phyloP scores from a whole-genome alignment of 441 rosid genomes.

The Bruguiera hainesii region DNA sequence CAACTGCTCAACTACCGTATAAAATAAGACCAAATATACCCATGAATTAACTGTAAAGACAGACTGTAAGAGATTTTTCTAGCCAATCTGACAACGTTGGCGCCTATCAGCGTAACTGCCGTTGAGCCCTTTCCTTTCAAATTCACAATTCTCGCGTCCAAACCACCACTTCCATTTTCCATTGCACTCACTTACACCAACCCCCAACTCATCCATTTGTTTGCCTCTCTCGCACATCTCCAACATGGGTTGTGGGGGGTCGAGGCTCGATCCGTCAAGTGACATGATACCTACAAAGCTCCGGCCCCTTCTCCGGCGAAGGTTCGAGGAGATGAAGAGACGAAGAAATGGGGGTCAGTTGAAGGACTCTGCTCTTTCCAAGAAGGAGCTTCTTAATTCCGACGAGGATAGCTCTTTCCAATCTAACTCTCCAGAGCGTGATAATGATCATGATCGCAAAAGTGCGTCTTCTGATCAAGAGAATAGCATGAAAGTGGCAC shows the following conservation, averaged over 20 bases:
- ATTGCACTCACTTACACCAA: not conserved
- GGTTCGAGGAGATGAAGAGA: conserved; percentile 42
- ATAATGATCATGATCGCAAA: conserved; percentile 13
- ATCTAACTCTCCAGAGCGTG: not conserved
- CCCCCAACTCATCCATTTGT: not conserved
- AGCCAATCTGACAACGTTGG: not conserved
- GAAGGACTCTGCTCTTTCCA: conserved; percentile 29
- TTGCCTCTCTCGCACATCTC: not conserved
- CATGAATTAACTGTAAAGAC: no score
- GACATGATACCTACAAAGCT: not conserved
- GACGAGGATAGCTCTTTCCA: conserved; percentile 29
- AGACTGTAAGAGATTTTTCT: not conserved
- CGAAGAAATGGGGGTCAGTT: not conserved
- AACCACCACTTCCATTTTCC: not conserved
- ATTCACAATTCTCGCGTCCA: not conserved
- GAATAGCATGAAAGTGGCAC: conserved; percentile 19
- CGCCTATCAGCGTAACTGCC: conserved; percentile 2
- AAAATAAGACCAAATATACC: no score
- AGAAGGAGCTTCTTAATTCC: conserved; percentile 46
- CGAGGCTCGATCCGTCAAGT: conserved; percentile 23
- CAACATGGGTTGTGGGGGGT: conserved; percentile 48
- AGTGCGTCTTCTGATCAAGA: conserved; percentile 20
- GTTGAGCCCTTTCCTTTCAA: not conserved
- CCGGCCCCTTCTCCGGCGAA: conserved; percentile 27
- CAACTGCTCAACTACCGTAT: no score